Base-by-base conservation (phyloP, 192 early-diverging fungal genomes). In the Dissophora globulifera region DNA sequence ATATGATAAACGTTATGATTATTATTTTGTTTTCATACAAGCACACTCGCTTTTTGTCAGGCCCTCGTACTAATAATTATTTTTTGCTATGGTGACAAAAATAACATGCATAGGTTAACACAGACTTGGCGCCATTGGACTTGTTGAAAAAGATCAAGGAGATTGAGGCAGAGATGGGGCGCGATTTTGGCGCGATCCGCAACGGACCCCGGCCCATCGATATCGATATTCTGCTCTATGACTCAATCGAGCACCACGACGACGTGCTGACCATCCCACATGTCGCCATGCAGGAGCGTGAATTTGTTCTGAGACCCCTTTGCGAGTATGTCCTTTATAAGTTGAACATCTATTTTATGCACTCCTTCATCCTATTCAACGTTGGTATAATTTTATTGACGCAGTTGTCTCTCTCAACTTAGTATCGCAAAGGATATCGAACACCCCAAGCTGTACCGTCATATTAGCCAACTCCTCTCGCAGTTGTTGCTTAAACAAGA, bases 171-270 rank as follows among this genome's bases (percentile, higher is more conserved):
- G 85, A 86, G 25, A 83, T 98, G 80, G 96, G 96, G 15, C 84
- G 98, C 22, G 75, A 66, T 40, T 83, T 87, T 41, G 59, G 58
- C 1, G 80, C 82, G 13, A 81, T 85, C 48, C 84, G 89, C 41
- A 93, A 95, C 76, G 96, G 95, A 4, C 98, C 96, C 43, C 87
- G 98, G 10, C 87, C 92, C 7, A 94, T 99, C 45, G 98, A 99
- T 72, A 85, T 98, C 11, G 98, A 99, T 64, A 98, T 99, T 59
- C 72, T 99, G n/a, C 92, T 93, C 65, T 99, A 93, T 78, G 93
- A 95, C 62, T 82, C 87, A 47, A 85, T 92, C 33, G 81, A 96
- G 55, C 80, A 83, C 47, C 38, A 78, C 6, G 69, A 81, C 5
- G 78, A 90, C 4, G 86, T 78, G 11, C 82, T 99, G 57, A 91